These are phyloP conservation scores for Backusella mclennaniae DNA, from an alignment of 192 early-diverging fungal species.

Conservation along the genomic window DNA sequence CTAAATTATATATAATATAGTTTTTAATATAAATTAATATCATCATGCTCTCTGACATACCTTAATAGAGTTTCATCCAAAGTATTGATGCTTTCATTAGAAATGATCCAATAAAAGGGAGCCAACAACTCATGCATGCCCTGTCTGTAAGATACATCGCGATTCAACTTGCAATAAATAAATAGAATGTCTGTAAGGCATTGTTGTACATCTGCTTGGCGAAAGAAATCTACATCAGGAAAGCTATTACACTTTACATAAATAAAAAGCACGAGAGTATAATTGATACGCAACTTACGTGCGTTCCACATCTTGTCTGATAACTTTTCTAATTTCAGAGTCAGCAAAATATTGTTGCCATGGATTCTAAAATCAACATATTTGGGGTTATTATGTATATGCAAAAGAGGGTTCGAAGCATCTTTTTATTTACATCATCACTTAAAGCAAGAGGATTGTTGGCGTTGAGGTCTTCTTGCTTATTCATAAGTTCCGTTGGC, in stretches of 20 bases:
- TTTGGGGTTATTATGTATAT: background rate
- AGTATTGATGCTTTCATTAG: constrained; percentile 60
- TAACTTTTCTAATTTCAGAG: constrained; percentile 78
- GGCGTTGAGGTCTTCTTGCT: constrained; percentile 57
- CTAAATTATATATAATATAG: constrained; percentile 15
- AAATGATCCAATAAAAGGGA: constrained; percentile 75
- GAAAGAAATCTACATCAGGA: constrained; percentile 86
- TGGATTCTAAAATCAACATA: constrained; percentile 61
- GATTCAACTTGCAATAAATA: constrained; percentile 88
- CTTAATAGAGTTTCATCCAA: background rate
- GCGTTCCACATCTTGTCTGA: constrained; percentile 88
- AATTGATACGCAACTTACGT: constrained; percentile 54
- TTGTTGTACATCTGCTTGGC: constrained; percentile 58
- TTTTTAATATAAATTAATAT: constrained; percentile 26
- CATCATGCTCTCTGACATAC: background rate
- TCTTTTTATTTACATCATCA: constrained; percentile 54
- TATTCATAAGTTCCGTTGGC: constrained; percentile 48
- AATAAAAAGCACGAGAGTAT: background rate
- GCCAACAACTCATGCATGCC: constrained; percentile 98
- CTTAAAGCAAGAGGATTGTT: constrained; percentile 89
- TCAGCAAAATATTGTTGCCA: constrained; percentile 94
- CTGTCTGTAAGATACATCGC: constrained; percentile 89
- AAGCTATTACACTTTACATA: constrained; percentile 53
- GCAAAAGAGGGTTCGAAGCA: background rate
- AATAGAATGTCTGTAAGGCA: constrained; percentile 82